phyloP scores from a whole-genome alignment of 345 rosid species.

The Brassica juncea region DNA sequence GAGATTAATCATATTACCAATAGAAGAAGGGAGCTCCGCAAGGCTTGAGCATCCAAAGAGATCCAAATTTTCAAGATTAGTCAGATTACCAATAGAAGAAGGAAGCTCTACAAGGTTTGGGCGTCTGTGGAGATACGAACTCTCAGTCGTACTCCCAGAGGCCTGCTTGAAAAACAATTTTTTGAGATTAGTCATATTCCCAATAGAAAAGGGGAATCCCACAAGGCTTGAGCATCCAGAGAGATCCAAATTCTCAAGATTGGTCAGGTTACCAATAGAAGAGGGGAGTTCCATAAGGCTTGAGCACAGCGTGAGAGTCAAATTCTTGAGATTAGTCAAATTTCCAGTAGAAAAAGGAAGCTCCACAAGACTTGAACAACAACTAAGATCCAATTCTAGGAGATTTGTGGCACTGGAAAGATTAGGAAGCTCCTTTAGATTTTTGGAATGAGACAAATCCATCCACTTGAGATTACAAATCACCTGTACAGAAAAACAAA shows the following conservation, averaged over 20 bases:
- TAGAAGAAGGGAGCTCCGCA: too few species aligned
- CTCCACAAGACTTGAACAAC: not conserved
- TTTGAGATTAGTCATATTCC: not conserved
- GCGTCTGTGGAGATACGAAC: too few species aligned
- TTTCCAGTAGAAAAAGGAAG: not conserved
- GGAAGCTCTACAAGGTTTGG: too few species aligned
- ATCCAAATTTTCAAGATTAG: not conserved
- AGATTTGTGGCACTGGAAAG: not conserved
- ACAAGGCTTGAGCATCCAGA: too few species aligned
- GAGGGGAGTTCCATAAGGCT: not conserved
- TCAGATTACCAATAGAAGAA: not conserved
- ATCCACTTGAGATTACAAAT: too few species aligned
- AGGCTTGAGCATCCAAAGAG: not conserved
- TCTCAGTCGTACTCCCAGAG: too few species aligned
- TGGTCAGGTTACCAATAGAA: not conserved
- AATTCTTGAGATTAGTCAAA: not conserved
- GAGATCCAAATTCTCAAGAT: not conserved
- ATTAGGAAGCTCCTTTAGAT: not conserved
- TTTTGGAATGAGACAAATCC: too few species aligned
- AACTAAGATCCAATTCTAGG: not conserved
- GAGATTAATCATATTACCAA: too few species aligned
- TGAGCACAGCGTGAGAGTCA: not conserved
- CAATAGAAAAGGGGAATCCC: not conserved
- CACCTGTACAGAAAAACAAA: too few species aligned
- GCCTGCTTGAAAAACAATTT: too few species aligned